Evolutionary conservation across 1,284 basidiomycete species (phyloP).

Genomic region (Wallemia ichthyophaga): DNA sequence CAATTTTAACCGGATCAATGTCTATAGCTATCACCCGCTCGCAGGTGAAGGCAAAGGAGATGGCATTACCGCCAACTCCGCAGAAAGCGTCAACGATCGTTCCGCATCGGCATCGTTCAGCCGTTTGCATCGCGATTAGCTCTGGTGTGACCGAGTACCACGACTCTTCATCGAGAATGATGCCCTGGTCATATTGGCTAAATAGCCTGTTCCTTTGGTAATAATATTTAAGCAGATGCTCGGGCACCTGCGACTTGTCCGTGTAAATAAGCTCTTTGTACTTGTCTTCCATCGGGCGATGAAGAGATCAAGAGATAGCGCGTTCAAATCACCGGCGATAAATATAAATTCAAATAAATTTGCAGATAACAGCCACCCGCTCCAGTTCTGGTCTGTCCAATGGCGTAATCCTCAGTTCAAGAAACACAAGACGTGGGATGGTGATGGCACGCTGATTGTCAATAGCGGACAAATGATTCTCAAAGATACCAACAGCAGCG

Average conservation of each 20-base stretch:
- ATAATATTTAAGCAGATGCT: conserved; percentile 51
- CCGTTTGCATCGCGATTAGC: conserved; percentile 62
- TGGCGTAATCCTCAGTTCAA: conserved; percentile 41
- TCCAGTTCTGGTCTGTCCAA: not conserved
- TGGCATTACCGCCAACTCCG: conserved; percentile 89
- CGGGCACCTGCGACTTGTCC: conserved; percentile 32
- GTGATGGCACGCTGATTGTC: conserved; percentile 24
- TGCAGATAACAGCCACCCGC: not conserved
- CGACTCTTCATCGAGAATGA: conserved; percentile 53
- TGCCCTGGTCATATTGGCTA: conserved; percentile 44
- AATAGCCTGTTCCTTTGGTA: conserved; percentile 48
- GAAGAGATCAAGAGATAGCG: not conserved
- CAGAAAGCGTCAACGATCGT: conserved; percentile 78
- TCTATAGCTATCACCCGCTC: conserved; percentile 85
- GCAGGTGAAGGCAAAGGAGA: conserved; percentile 85
- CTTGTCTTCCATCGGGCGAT: conserved; percentile 4
- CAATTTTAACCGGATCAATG: conserved; percentile 46
- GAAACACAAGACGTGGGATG: conserved; percentile 27
- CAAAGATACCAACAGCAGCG: conserved; percentile 21
- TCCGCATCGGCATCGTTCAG: conserved; percentile 58
- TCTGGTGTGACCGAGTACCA: conserved; percentile 97
- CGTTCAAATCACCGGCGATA: not conserved
- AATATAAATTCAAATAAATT: not conserved
- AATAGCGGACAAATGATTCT: conserved; percentile 18
- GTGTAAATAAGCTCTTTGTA: conserved; percentile 31